These are phyloP conservation scores for Fusarium brevicatenulatum DNA, from an alignment of 2,329 filamentous ascomycete genomes.

Conservation along the genomic window DNA sequence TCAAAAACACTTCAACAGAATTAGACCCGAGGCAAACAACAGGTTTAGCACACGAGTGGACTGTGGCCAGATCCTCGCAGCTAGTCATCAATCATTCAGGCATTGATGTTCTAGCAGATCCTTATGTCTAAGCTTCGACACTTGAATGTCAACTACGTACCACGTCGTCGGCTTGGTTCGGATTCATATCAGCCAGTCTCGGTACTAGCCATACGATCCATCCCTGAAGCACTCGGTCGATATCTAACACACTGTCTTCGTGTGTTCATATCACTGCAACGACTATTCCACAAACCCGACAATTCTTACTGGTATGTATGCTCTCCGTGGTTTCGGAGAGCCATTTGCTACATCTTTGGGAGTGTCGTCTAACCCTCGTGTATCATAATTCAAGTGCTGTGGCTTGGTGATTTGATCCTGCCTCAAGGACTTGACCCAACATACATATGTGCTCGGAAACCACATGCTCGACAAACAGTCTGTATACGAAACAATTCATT, in stretches of 20 bases:
- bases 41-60: conserved; percentile 16
- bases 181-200: conserved; percentile 11
- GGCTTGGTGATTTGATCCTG: conserved; percentile 5
- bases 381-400: neutral
- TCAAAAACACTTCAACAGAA: neutral
- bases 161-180: conserved; percentile 3
- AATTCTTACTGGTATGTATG: conserved; percentile 11
- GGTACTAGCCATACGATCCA: conserved; percentile 14
- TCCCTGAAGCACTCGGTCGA: conserved; percentile 15
- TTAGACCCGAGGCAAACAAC: conserved; percentile 17
- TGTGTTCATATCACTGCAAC: conserved; percentile 10
- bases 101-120: neutral
- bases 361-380: neutral
- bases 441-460: neutral
- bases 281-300: conserved; percentile 14
- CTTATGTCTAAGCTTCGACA: conserved; percentile 7
- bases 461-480: conserved; percentile 10
- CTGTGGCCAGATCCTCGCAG: conserved; percentile 5
- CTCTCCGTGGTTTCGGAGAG: conserved; percentile 1
- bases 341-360: conserved; percentile 1
- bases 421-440: neutral
- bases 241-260: conserved; percentile 4
- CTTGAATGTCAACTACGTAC: conserved; percentile 11
- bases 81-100: conserved; percentile 8
- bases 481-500: conserved; percentile 22